Conservation (phyloP, 2,329 filamentous ascomycete genomes). For the Fusarium vanettenii region DNA sequence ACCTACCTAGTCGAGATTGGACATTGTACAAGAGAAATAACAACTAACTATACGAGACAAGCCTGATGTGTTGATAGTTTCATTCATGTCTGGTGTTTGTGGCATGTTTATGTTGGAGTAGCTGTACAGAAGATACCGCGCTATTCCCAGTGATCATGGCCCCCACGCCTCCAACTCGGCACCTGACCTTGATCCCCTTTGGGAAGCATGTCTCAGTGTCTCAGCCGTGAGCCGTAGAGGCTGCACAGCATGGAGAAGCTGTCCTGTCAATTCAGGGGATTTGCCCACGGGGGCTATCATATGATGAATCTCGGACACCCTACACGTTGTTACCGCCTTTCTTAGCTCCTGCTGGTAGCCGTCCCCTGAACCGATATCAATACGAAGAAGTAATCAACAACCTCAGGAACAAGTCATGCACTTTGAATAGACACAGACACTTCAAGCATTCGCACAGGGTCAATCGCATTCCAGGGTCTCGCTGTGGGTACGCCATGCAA, state of each 20-base stretch:
- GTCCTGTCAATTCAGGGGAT: constrained; percentile 39
- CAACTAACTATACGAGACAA: not conserved
- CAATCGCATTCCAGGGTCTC: not conserved
- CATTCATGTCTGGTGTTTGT: not conserved
- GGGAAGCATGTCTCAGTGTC: constrained; percentile 14
- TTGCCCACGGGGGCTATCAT: constrained; percentile 35
- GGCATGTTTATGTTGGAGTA: not conserved
- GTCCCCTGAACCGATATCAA: not conserved
- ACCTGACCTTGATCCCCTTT: constrained; percentile 21
- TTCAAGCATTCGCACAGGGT: constrained; percentile 3
- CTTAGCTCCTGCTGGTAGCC: not conserved
- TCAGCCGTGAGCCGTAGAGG: constrained; percentile 24
- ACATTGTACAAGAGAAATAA: not conserved
- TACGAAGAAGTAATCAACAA: not conserved
- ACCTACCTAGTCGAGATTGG: not conserved
- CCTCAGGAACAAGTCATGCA: constrained; percentile 37
- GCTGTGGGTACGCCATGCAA: constrained; percentile 7
- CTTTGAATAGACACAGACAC: not conserved
- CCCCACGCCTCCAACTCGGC: constrained; percentile 17
- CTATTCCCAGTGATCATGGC: not conserved
- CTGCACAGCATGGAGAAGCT: constrained; percentile 14
- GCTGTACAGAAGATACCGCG: not conserved
- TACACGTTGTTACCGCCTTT: not conserved
- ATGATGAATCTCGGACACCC: constrained; percentile 17
- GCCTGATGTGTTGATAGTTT: not conserved